Evolutionary conservation across 768 basidiomycete genomes (phyloP), one percentile per base, ranked within the genome.

Genomic region (Lentinus tigrinus): DNA sequence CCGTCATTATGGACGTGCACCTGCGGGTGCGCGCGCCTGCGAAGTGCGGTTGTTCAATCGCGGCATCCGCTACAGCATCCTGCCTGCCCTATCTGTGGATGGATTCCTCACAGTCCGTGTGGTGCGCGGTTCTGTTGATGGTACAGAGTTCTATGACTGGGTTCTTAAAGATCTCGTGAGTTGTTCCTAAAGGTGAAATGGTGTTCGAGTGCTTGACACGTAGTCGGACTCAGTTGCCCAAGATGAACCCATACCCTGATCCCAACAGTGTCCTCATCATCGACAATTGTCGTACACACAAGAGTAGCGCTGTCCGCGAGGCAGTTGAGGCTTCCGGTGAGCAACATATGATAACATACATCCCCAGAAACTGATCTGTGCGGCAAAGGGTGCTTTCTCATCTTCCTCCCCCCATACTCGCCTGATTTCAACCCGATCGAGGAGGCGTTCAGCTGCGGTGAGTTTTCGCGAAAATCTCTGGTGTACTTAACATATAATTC

Each of bases 381-480:
- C 9, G n/a, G 10, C 39, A 69, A n/a, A n/a, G 73, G 66, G 10
- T 65, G 66, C 44, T 37, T 62, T 1, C 49, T 73, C 0, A 31
- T 70, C 16, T 73, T 66, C 43, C 59, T 74, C 0, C 73, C 72
- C 16, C 71, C 71, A 37, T 75, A 74, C 54, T 75, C 73, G 3
- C 74, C 73, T 0, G 72, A 76, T 47, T 64, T 71, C 64, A 75
- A 74, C 50, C 73, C 69, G 1, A 74, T 75, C 23, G 43, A 73
- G 47, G 73, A 73, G 58, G 69, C 64, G 16, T 73, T 72, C 52
- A 67, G 64, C 51, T 54, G 56, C 13, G 52, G 70, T 69, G 59
- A 17, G 60, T 67, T 10, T 24, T 24, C n/a, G n/a, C n/a, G 10
- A 23, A 28, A 16, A 7, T 17, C 40, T 7, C 7, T n/a, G 14